These are phyloP conservation scores for Astragalus glycyphyllos DNA, from an alignment of 306 rosid species.

Conservation along the genomic window DNA sequence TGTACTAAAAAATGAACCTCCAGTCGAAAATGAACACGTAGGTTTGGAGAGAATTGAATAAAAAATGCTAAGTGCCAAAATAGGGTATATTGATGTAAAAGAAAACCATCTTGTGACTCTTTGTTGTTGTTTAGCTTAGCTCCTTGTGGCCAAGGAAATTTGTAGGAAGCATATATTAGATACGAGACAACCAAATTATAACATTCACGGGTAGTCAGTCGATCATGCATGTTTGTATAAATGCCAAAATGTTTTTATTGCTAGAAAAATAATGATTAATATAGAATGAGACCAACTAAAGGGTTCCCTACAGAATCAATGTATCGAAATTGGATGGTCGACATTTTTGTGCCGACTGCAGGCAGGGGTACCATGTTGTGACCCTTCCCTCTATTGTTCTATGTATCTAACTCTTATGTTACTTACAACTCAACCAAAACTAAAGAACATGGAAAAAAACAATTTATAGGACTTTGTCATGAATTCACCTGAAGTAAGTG, in stretches of 20 bases:
- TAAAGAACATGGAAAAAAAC: no score
- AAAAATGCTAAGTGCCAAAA: conserved; percentile 16
- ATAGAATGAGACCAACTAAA: no score
- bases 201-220: conserved; percentile 62
- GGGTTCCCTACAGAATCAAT: no score
- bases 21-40: conserved; percentile 33
- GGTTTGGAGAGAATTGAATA: conserved; percentile 19
- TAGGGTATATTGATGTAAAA: conserved; percentile 47
- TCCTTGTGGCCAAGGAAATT: conserved; percentile 54
- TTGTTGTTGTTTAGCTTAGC: conserved; percentile 65
- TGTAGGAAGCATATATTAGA: conserved; percentile 46
- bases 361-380: no score
- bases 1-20: conserved; percentile 8
- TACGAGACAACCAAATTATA: conserved; percentile 50
- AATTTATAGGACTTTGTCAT: no score
- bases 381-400: no score
- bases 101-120: conserved; percentile 65
- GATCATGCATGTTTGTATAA: conserved; percentile 27
- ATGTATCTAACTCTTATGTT: no score
- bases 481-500: no score
- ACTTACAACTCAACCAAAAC: no score
- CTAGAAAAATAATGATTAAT: neutral
- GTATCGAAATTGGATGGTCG: no score
- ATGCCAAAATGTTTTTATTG: conserved; percentile 3
- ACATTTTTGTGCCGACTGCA: no score